Evolutionary conservation across 768 basidiomycete species (phyloP).

Genomic region (Phanerochaete carnosa): DNA sequence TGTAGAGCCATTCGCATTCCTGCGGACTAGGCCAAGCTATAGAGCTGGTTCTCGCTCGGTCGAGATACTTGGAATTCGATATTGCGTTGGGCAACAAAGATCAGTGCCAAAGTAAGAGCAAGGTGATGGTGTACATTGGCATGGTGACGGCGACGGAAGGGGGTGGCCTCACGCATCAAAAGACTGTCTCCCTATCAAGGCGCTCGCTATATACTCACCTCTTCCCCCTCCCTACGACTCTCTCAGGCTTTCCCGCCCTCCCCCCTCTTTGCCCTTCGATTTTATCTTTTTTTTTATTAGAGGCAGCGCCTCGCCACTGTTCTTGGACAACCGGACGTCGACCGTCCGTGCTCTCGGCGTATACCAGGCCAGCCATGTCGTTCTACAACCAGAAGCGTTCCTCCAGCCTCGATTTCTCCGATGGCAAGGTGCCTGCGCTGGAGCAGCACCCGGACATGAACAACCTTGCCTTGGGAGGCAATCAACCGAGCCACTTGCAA

Average conservation of each 20-base stretch:
- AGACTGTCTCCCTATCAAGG: not conserved
- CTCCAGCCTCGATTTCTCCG: conserved; percentile 70
- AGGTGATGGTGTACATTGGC: conserved; percentile 8
- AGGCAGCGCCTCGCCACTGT: conserved; percentile 40
- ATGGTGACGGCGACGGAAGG: conserved; percentile 19
- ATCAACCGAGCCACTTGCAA: conserved; percentile 52
- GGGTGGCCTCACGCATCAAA: conserved; percentile 4
- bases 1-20: not conserved
- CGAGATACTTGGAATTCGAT: not conserved
- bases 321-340: conserved; percentile 30
- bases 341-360: conserved; percentile 8
- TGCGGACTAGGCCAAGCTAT: not conserved
- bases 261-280: conserved; percentile 18
- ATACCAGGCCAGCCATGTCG: conserved; percentile 23
- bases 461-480: conserved; percentile 16
- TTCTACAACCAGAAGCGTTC: conserved; percentile 31
- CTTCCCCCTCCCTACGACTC: conserved; percentile 9
- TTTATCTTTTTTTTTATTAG: conserved; percentile 30
- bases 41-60: conserved; percentile 3
- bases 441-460: conserved; percentile 48
- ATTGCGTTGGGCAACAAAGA: not conserved
- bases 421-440: conserved; percentile 41
- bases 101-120: not conserved
- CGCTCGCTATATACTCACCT: conserved; percentile 7
- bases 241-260: conserved; percentile 9